These are phyloP conservation scores for Mitragyna speciosa DNA, from an alignment of 257 asterid species.

Conservation along the genomic window DNA sequence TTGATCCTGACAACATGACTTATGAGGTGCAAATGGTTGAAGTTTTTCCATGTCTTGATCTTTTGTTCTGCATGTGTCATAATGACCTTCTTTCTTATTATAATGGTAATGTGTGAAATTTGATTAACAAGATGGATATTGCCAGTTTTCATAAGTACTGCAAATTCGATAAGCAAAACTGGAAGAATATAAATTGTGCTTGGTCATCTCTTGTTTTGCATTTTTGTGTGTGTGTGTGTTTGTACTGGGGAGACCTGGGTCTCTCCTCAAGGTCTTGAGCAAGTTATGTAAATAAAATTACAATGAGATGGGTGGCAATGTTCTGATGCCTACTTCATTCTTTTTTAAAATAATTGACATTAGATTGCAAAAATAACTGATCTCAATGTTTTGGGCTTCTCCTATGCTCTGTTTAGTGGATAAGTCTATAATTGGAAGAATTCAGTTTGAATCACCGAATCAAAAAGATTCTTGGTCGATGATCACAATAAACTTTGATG, in stretches of 20 bases:
- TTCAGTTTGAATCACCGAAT: neutral
- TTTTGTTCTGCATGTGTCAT: neutral
- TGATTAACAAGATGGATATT: neutral
- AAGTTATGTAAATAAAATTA: neutral
- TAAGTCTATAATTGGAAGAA: neutral
- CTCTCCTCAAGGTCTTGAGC: neutral
- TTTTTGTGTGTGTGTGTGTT: too few relatives aligned
- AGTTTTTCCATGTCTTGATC: neutral
- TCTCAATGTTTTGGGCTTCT: neutral
- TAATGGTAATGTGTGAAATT: neutral
- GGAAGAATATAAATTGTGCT: too few relatives aligned
- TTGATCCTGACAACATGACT: slow-evolving; percentile 86
- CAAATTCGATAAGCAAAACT: too few relatives aligned
- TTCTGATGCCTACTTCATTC: neutral
- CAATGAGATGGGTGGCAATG: neutral
- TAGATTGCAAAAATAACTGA: neutral
- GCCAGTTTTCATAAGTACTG: too few relatives aligned
- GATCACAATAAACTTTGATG: neutral
- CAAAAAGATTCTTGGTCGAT: neutral
- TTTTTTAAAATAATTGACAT: too few relatives aligned
- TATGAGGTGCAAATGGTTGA: slow-evolving; percentile 55
- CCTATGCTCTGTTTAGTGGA: neutral
- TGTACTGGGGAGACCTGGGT: neutral
- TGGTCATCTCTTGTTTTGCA: too few relatives aligned
- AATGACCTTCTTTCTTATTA: neutral